phyloP scores from a whole-genome alignment of 306 rosid genomes.

The Begonia loranthoides region DNA sequence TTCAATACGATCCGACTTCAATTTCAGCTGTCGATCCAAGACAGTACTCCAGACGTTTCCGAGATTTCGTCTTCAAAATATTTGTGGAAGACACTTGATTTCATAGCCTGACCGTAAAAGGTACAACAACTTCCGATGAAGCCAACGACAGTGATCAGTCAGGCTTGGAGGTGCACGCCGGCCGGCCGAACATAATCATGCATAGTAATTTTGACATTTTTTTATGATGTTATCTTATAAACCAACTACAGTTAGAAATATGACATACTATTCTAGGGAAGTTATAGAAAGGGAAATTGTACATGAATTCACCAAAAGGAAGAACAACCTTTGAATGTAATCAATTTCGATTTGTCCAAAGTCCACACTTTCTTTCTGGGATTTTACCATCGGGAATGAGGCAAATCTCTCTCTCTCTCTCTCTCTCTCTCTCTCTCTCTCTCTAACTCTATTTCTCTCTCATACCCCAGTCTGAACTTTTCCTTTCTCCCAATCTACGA shows the following conservation, averaged over 20 bases:
- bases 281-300: conserved; percentile 23
- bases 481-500: too few relatives aligned
- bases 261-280: conserved; percentile 14
- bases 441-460: conserved; percentile 7
- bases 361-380: not conserved
- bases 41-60: conserved; percentile 82
- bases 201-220: conserved; percentile 8
- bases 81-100: conserved; percentile 63
- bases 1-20: conserved; percentile 70
- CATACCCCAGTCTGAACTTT: too few relatives aligned
- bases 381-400: not conserved
- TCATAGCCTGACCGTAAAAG: too few relatives aligned
- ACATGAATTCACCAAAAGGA: conserved; percentile 22
- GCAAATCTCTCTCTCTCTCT: conserved; percentile 32
- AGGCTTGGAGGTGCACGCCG: too few relatives aligned
- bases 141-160: too few relatives aligned
- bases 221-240: conserved; percentile 8
- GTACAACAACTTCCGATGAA: too few relatives aligned
- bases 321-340: conserved; percentile 5
- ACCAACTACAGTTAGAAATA: conserved; percentile 17
- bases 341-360: conserved; percentile 15
- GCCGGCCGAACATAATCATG: not conserved
- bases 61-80: conserved; percentile 84
- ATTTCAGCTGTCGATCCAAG: conserved; percentile 98
- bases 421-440: conserved; percentile 24